Base-by-base conservation (phyloP, 257 asterid genomes). In the Solanum phureja region DNA sequence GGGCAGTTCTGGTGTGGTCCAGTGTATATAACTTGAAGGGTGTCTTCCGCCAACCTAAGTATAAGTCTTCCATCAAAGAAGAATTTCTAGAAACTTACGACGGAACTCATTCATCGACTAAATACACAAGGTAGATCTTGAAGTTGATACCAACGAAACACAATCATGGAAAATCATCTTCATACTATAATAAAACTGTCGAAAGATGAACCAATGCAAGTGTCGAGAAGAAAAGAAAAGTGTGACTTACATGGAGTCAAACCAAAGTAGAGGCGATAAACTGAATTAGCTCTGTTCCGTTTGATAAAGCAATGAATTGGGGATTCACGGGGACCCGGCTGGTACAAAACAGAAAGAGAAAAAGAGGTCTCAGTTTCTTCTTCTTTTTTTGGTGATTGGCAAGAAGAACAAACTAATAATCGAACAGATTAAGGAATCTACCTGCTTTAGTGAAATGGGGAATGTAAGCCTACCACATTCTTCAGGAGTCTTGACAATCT, bases 271-370 rank as follows among this genome's bases (percentile, higher is more conserved):
- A 97, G 90, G 83, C 94, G 92, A 91, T 92, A 95, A 33, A 94
- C 90, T 7, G 98, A 95, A 64, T 93, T 91, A 31, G 95, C 87
- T 90, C 98, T 91, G 89, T 97, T 98, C 91, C 99, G 93, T 91
- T 93, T 95, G 89, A 97, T 97, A 91, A 89, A 97, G 92, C 99
- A 97, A 85, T 95, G 98, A 72, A 97, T 93, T 85, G 98, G 99
- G 88, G 91, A 88, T 87, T 95, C 98, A 62, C 99, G 96, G 18
- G 98, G 98, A 60, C 98, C 99, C 37, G 98, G 99, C 99, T 96
- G 89, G 68, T 86, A 34, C 56, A 86, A 52, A 77, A 60, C 38
- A 79, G 37, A 33, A 38, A 42, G 12, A 12, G 69, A 13, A 49
- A 81, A 33, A 42, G 68, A 40, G 24, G 19, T 56, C 46, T 72